Evolutionary conservation across 148 eudicot genomes (phyloP).

Genomic region (Beta vulgaris): DNA sequence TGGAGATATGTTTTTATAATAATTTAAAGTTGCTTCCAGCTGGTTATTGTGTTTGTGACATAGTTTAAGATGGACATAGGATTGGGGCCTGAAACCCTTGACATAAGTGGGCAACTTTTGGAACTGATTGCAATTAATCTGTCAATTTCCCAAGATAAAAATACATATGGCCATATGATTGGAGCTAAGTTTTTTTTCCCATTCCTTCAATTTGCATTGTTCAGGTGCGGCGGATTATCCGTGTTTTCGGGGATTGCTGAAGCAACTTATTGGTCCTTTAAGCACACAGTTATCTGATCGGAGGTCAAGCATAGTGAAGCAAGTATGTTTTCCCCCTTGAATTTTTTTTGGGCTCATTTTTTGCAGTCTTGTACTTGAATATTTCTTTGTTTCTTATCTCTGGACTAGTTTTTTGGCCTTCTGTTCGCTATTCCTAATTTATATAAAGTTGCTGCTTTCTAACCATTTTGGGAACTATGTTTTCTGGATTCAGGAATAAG

Average conservation of each 20-base stretch:
- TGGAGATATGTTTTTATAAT: not conserved
- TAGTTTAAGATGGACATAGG: not conserved
- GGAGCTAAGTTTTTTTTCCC: not conserved
- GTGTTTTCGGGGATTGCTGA: conserved; percentile 82
- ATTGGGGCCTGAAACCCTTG: too few species aligned
- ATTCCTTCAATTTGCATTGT: conserved; percentile 10
- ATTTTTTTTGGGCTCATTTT: not conserved
- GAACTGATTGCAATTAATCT: too few species aligned
- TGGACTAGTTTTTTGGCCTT: not conserved
- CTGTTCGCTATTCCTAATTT: not conserved
- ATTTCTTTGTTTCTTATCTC: not conserved
- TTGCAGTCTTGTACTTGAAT: not conserved
- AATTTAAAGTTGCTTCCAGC: not conserved
- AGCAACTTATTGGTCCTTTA: conserved; percentile 85
- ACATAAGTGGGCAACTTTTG: too few species aligned
- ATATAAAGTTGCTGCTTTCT: not conserved
- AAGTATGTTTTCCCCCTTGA: conserved; percentile 38
- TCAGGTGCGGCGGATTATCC: conserved; percentile 91
- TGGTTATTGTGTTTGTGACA: conserved; percentile 1
- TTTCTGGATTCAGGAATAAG: too few species aligned
- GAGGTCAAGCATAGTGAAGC: conserved; percentile 95
- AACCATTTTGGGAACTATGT: too few species aligned
- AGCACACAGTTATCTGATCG: conserved; percentile 86
- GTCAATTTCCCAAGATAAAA: too few species aligned
- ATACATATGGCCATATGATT: conserved; percentile 3